Conservation (phyloP, 2,329 filamentous ascomycete species). For the Colletotrichum liriopes region DNA sequence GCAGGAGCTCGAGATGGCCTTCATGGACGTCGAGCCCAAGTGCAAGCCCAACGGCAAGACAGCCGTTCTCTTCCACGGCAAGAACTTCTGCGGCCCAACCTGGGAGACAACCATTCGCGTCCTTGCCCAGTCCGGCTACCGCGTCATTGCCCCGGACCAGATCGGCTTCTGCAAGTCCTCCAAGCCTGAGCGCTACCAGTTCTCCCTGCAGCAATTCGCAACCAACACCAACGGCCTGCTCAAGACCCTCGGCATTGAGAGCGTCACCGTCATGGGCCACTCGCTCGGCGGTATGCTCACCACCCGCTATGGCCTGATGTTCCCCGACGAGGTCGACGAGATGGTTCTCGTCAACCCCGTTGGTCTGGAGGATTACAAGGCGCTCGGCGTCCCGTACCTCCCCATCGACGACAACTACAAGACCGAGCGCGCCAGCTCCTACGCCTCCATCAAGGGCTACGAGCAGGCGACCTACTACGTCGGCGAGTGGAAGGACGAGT, state of each 20-base stretch:
- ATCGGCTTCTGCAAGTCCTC: conserved; percentile 72
- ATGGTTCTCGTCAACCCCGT: conserved; percentile 68
- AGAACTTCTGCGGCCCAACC: conserved; percentile 70
- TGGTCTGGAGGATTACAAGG: conserved; percentile 69
- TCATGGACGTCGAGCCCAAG: conserved; percentile 65
- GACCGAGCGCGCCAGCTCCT: conserved; percentile 59
- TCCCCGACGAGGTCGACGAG: conserved; percentile 58
- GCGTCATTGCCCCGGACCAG: conserved; percentile 69
- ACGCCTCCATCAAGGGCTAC: conserved; percentile 61
- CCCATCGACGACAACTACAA: conserved; percentile 57
- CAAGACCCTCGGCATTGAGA: conserved; percentile 58
- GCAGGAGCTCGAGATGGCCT: conserved; percentile 68
- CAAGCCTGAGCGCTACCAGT: conserved; percentile 67
- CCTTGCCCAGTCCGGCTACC: conserved; percentile 62
- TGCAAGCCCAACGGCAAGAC: conserved; percentile 56
- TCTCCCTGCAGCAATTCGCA: conserved; percentile 66
- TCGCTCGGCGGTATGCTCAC: conserved; percentile 71
- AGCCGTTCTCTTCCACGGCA: conserved; percentile 67
- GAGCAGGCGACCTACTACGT: conserved; percentile 66
- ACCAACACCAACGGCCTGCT: conserved; percentile 67
- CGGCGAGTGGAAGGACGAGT: conserved; percentile 63
- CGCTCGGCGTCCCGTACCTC: conserved; percentile 64
- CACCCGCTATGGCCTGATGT: conserved; percentile 67
- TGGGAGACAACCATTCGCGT: conserved; percentile 64
- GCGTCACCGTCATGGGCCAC: conserved; percentile 66